Evolutionary conservation across 75 land plant species (phyloP).

Genomic region (Cunninghamia lanceolata): DNA sequence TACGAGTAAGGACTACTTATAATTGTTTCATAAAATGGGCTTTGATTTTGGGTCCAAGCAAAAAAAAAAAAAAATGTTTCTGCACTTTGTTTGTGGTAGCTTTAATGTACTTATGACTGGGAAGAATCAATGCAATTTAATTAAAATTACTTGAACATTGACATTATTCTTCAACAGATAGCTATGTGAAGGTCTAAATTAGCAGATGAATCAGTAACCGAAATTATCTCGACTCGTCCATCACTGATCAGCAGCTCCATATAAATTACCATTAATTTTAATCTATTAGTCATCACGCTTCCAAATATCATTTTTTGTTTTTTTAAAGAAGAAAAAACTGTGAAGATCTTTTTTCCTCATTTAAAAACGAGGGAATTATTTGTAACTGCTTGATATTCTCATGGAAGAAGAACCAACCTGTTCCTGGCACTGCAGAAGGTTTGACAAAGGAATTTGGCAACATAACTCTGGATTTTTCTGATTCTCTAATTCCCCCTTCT

Average conservation of each 20-base stretch:
- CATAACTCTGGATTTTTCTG: not conserved
- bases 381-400: not conserved
- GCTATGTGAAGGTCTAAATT: not conserved
- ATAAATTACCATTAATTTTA: not conserved
- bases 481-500: not conserved
- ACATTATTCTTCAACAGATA: not conserved
- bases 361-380: not conserved
- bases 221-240: not conserved
- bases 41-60: not conserved
- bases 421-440: not conserved
- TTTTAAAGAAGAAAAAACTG: too few relatives aligned
- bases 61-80: not conserved
- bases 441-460: not conserved
- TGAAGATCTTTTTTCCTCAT: not conserved
- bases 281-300: not conserved
- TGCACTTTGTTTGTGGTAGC: not conserved
- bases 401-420: slow-evolving; percentile 6
- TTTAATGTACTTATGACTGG: not conserved
- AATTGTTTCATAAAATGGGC: not conserved
- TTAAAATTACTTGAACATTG: not conserved
- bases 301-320: not conserved
- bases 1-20: not conserved
- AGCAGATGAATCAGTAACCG: not conserved
- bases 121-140: not conserved
- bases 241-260: not conserved